Conservation (phyloP, 805 yeast genomes). For the Myxozyma udenii region DNA sequence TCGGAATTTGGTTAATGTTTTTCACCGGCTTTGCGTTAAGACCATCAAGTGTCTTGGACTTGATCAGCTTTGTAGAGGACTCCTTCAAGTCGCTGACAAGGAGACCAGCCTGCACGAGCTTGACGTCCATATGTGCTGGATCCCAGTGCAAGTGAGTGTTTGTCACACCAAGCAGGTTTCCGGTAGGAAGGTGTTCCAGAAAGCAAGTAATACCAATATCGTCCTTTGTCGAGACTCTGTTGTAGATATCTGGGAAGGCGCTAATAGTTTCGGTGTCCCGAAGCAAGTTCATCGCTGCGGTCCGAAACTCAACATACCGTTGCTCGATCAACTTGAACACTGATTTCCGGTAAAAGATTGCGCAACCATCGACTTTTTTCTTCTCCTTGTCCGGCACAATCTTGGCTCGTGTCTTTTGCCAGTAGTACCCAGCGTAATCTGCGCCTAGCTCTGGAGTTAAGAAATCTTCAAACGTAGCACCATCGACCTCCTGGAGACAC, state of each 20-base stretch:
- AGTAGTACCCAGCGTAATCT: slow-evolving; percentile 80
- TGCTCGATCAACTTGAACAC: slow-evolving; percentile 70
- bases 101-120: slow-evolving; percentile 91
- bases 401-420: slow-evolving; percentile 86
- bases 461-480: slow-evolving; percentile 76
- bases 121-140: slow-evolving; percentile 93
- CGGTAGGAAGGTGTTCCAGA: slow-evolving; percentile 69
- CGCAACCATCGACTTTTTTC: slow-evolving; percentile 95
- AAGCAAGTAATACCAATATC: slow-evolving; percentile 78
- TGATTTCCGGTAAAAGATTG: slow-evolving; percentile 73
- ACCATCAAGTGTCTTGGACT: slow-evolving; percentile 7
- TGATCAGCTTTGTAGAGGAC: slow-evolving; percentile 50
- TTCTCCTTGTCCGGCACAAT: slow-evolving; percentile 68
- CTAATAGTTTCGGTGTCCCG: slow-evolving; percentile 64
- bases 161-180: slow-evolving; percentile 68
- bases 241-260: slow-evolving; percentile 90
- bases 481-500: slow-evolving; percentile 95
- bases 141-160: slow-evolving; percentile 99
- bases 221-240: slow-evolving; percentile 94
- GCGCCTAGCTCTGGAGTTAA: slow-evolving; percentile 74
- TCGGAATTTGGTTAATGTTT: slow-evolving; percentile 55
- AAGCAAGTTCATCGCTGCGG: slow-evolving; percentile 36
- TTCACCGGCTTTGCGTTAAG: slow-evolving; percentile 36
- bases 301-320: slow-evolving; percentile 74
- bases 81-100: slow-evolving; percentile 81